A percentile compares a stretch with the other conserved stretches of the same genome.
Conservation (phyloP, 2,329 filamentous ascomycete species). For the Pezicula radicicola region DNA sequence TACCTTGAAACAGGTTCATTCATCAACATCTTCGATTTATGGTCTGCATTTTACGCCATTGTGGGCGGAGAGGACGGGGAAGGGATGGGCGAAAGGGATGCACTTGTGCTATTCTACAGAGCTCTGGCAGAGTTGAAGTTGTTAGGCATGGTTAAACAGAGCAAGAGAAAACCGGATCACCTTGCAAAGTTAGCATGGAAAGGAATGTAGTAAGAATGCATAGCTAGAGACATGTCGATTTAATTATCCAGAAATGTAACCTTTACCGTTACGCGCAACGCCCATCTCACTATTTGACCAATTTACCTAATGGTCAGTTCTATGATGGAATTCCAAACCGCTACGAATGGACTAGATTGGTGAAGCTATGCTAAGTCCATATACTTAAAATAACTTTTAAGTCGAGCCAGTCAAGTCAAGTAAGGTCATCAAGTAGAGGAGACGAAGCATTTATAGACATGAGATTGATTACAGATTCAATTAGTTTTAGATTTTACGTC, state of each 20-base stretch:
- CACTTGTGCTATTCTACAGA: constrained; percentile 78
- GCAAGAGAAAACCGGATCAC: constrained; percentile 89
- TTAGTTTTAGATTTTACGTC: too few species aligned
- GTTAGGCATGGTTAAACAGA: constrained; percentile 84
- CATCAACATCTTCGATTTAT: constrained; percentile 77
- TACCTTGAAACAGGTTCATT: constrained; percentile 75
- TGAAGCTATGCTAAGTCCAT: too few species aligned
- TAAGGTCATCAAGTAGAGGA: too few species aligned
- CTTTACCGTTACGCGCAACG: background rate
- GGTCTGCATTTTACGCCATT: constrained; percentile 71
- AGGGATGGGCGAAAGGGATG: constrained; percentile 49
- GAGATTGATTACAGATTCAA: too few species aligned
- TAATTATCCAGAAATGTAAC: background rate
- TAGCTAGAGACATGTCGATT: background rate
- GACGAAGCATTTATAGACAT: too few species aligned
- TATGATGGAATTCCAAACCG: too few species aligned
- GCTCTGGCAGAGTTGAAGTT: constrained; percentile 80
- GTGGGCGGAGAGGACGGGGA: constrained; percentile 34
- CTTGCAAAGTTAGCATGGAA: constrained; percentile 80
- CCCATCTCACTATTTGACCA: background rate
- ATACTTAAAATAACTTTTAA: background rate
- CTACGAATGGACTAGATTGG: too few species aligned
- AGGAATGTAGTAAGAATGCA: constrained; percentile 40
- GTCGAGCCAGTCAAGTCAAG: background rate
- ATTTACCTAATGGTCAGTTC: too few species aligned